A percentile compares a stretch with the other conserved stretches of the same genome.
These are phyloP conservation scores for Ophiocordyceps camponoti-saundersi DNA, from an alignment of 2,329 filamentous ascomycete genomes.

Conservation along the genomic window DNA sequence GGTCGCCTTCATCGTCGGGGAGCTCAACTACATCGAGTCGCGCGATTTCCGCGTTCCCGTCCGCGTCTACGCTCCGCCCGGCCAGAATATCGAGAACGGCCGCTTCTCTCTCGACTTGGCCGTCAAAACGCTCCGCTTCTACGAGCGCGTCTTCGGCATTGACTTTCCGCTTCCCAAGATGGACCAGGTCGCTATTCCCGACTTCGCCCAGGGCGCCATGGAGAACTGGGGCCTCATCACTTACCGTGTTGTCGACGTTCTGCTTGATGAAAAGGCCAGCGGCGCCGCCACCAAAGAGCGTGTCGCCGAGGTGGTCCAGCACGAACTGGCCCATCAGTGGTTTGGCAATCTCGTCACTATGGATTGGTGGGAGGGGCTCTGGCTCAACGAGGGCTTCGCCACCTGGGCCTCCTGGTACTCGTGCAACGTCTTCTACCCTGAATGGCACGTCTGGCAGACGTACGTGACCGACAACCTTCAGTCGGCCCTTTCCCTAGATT, in stretches of 20 bases:
- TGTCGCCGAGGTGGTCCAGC: constrained; percentile 88
- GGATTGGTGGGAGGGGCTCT: constrained; percentile 97
- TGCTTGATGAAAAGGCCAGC: constrained; percentile 83
- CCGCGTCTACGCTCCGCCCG: constrained; percentile 82
- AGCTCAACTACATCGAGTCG: constrained; percentile 87
- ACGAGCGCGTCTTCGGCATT: constrained; percentile 65
- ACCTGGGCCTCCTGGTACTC: constrained; percentile 43
- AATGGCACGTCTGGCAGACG: constrained; percentile 96
- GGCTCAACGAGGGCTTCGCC: constrained; percentile 90
- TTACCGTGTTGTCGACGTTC: constrained; percentile 67
- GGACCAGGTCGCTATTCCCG: constrained; percentile 76
- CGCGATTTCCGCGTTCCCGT: constrained; percentile 83
- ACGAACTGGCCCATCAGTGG: constrained; percentile 95
- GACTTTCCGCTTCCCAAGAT: constrained; percentile 34
- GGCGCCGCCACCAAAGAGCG: constrained; percentile 81
- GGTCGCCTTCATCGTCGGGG: constrained; percentile 81
- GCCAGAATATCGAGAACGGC: constrained; percentile 79
- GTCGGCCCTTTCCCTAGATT: constrained; percentile 73
- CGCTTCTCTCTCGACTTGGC: constrained; percentile 81
- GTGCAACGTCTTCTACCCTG: constrained; percentile 87
- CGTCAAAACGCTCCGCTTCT: constrained; percentile 79
- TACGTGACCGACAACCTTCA: constrained; percentile 91
- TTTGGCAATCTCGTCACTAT: constrained; percentile 96
- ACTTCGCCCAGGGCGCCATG: constrained; percentile 93
- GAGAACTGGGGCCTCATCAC: constrained; percentile 97